Percentiles rank a stretch among this genome's conserved stretches.
Evolutionary conservation across 2,329 filamentous ascomycete genomes (phyloP).

Genomic region (Exophiala sp.): DNA sequence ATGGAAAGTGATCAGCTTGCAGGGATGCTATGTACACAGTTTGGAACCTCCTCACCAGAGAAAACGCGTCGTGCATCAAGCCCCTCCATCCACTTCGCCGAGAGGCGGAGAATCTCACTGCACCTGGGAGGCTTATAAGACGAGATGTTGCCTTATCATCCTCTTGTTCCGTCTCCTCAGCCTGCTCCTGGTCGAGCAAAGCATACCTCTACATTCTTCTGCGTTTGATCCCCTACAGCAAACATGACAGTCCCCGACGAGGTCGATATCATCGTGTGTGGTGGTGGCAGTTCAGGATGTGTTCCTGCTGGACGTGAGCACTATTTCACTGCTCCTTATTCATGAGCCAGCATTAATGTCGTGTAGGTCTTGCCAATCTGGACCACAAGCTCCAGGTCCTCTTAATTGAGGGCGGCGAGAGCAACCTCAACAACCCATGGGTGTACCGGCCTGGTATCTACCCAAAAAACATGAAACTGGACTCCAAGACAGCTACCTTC

Average conservation of each 20-base stretch:
- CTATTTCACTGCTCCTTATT: conserved; percentile 38
- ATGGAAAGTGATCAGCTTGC: conserved; percentile 12
- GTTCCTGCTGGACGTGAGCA: conserved; percentile 37
- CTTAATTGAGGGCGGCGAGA: conserved; percentile 68
- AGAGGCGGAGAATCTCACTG: conserved; percentile 14
- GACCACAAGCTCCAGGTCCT: conserved; percentile 70
- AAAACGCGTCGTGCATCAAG: conserved; percentile 9
- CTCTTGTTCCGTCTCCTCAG: conserved; percentile 13
- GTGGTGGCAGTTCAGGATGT: conserved; percentile 62
- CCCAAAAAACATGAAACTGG: conserved; percentile 70
- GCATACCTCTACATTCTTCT: conserved; percentile 1
- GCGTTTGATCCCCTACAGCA: conserved; percentile 2
- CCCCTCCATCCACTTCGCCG: conserved; percentile 21
- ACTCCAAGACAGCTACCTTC: conserved; percentile 78
- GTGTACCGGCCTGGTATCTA: conserved; percentile 73
- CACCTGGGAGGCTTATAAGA: conserved; percentile 16
- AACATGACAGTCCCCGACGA: conserved; percentile 67
- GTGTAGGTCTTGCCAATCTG: conserved; percentile 60
- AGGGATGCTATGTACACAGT: conserved; percentile 11
- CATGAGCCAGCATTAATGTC: conserved; percentile 36
- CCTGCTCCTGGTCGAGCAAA: conserved; percentile 29
- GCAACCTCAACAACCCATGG: conserved; percentile 73
- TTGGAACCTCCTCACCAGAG: conserved; percentile 10
- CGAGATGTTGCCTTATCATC: conserved; percentile 2
- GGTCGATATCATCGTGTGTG: conserved; percentile 76